Evolutionary conservation across 257 asterid genomes (phyloP).

Genomic region (Solanum peruvianum): DNA sequence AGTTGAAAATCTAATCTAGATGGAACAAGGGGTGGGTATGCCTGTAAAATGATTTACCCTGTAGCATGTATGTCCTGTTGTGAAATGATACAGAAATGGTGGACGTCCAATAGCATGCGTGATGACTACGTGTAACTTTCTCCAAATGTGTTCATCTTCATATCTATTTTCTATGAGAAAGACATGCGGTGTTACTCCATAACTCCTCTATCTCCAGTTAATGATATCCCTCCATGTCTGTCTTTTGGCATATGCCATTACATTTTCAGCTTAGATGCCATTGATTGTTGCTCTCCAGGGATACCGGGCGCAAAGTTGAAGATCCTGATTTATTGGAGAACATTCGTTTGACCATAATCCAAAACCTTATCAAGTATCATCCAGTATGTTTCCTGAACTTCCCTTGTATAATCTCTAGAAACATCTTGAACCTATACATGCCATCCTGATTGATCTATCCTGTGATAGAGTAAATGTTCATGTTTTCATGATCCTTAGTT

Average conservation of each 20-base stretch:
- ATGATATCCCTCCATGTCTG: background rate
- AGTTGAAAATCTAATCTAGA: background rate
- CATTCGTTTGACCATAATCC: slow-evolving; percentile 89
- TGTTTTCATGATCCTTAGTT: background rate
- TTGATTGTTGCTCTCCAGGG: slow-evolving; percentile 25
- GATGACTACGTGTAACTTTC: background rate
- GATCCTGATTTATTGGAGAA: slow-evolving; percentile 95
- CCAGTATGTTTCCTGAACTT: slow-evolving; percentile 53
- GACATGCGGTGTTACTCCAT: background rate
- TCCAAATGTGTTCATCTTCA: background rate
- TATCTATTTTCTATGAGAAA: background rate
- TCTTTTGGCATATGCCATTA: background rate
- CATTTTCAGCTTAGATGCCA: background rate
- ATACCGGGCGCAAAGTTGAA: slow-evolving; percentile 78
- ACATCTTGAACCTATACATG: background rate
- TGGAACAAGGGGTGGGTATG: background rate
- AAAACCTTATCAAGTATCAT: slow-evolving; percentile 84
- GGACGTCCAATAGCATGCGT: background rate
- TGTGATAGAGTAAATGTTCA: background rate
- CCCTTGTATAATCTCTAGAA: background rate
- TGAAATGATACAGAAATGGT: background rate
- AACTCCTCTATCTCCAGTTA: background rate
- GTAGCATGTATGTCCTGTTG: background rate
- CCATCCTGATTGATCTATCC: background rate
- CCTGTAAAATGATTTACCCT: background rate